Conservation (phyloP, 306 rosid species). For the Cucurbita pepo region DNA sequence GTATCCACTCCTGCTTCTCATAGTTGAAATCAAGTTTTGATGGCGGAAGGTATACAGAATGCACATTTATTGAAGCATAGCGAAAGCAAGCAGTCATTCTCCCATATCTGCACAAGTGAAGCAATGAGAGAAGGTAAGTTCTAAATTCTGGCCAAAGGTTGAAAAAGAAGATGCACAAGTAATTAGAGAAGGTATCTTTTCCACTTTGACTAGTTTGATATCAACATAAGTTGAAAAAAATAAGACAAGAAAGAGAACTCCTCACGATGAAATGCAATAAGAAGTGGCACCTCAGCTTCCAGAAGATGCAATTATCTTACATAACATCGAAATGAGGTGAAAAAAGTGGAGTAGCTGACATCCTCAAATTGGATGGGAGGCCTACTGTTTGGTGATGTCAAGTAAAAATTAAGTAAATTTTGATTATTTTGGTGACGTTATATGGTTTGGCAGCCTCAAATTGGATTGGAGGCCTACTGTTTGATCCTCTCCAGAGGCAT, state of each 20-base stretch:
- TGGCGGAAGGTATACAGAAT: slow-evolving; percentile 88
- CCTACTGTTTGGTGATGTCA: background rate
- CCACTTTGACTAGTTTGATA: background rate
- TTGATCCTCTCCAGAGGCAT: background rate
- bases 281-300: background rate
- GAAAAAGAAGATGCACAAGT: slow-evolving; percentile 14
- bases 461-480: background rate
- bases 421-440: background rate
- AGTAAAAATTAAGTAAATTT: background rate
- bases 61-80: slow-evolving; percentile 79
- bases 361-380: background rate
- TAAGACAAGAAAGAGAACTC: background rate
- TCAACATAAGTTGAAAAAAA: background rate
- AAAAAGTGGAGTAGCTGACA: background rate
- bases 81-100: slow-evolving; percentile 97
- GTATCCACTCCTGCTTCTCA: slow-evolving; percentile 77
- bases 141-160: background rate
- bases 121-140: background rate
- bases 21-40: slow-evolving; percentile 46
- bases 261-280: background rate
- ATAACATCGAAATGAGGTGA: background rate
- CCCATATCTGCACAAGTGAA: slow-evolving; percentile 50
- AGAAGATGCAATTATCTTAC: background rate
- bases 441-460: background rate
- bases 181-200: background rate